Base-by-base conservation (phyloP, 192 early-diverging fungal genomes). In the Coemansia reversa region DNA sequence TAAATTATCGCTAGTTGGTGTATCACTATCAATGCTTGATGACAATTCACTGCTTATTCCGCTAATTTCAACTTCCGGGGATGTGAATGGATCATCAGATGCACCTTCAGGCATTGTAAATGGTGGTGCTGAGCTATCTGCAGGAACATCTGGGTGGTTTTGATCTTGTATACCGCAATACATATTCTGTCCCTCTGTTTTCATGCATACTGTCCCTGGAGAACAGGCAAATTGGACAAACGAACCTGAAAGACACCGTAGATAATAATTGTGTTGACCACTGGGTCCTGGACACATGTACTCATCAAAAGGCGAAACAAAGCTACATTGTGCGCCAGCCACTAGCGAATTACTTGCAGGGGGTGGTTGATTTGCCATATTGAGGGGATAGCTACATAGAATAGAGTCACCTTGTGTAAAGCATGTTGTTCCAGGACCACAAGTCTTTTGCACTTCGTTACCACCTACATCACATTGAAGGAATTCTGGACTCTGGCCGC, bases 381-480 rank as follows among this genome's bases (percentile, higher is more conserved):
- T 55, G 12, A 75, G 63, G 0, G 77, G 65, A 19, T 65, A 75
- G 54, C 69, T 63, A 51, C 78, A 80, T 25, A 80, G 50, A 51
- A 80, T 80, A 12, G 69, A 63, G 53, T 45, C 59, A 24, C 78
- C 78, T 22, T 75, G 69, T n/a, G 72, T 56, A 42, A 66, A 80
- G 51, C 78, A 80, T 0, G 75, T 69, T 3, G 78, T 80, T 20
- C 78, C 78, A 16, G 78, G 78, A 12, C 62, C 78, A 33, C 78
- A 80, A 0, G 69, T 52, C 45, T 66, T 72, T 51, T 67, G 69
- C 0, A 80, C 51, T 33, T 80, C 72, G 2, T 20, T 51, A 35
- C 72, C 62, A 19, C 68, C 68, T 4, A 18, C 59, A 32, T 71
- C 72, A 16, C 78, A 80, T 53, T 80, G 78, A 18, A 67, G 55